Base-by-base conservation (phyloP, 495 filamentous ascomycete species). In the Lindgomyces ingoldianus region DNA sequence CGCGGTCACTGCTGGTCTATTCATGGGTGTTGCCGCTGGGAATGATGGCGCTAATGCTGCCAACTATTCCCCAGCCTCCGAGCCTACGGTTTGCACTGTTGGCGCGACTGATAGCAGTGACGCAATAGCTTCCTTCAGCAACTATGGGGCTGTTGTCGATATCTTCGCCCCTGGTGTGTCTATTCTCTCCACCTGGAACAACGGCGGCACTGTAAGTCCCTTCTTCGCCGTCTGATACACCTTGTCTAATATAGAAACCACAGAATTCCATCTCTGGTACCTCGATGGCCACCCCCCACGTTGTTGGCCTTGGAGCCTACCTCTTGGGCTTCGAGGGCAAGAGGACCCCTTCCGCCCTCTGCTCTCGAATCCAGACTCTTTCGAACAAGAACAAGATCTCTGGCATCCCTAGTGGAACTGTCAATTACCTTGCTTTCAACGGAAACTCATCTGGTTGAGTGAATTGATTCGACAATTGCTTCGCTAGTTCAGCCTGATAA, bases 271-370 rank as follows among this genome's bases (percentile, higher is more conserved):
- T 87, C 66, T 83, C 81, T 14, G 87, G 86, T 52, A 89, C 87
- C 77, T 81, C 78, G 12, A 85, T 84, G 81, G 81, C 86, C 21
- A 80, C 81, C 18, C 86, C 85, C 12, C 86, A 89, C 64, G 79
- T 88, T 51, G 78, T 80, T 10, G 86, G 86, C 49, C 73, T 85
- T 44, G 79, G 76, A 22, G 75, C 64, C 44, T 68, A 71, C 49
- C 46, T 71, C 45, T 26, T 65, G 9, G 60, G 3, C 16, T 36
- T 71, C 24, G 64, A 71, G 52, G 68, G 68, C 47, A 57, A 60
- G 54, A 64, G 30, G 60, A 57, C 64, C 18, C 68, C 68, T 27
- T 46, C 64, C 46, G 60, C 60, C 21, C 68, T 71, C 30, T 50
- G 50, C 56, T 0, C 60, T 16, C 65, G 69, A 49, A 57, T 71